Evolutionary conservation across 495 filamentous ascomycete genomes (phyloP).

Genomic region (Immersiella caudata): DNA sequence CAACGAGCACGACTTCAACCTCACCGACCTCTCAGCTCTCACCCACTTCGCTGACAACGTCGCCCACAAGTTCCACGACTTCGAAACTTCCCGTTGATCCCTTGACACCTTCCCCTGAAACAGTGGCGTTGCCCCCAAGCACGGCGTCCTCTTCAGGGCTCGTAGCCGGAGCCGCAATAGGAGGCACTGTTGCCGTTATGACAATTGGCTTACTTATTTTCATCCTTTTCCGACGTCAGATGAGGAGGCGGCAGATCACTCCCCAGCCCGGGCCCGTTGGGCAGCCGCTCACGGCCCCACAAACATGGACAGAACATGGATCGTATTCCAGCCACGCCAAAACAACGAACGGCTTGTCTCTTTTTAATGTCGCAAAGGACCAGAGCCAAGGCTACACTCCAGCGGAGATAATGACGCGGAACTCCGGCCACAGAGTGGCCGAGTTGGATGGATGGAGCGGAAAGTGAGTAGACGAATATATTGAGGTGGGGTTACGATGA

Average conservation of each 20-base stretch:
- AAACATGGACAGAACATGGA: background rate
- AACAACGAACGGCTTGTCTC: background rate
- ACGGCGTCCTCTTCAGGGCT: background rate
- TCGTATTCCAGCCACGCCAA: background rate
- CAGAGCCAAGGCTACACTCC: background rate
- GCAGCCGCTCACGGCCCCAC: background rate
- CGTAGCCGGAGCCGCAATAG: background rate
- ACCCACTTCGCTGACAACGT: background rate
- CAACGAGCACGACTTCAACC: background rate
- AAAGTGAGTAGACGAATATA: background rate
- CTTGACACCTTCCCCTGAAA: background rate
- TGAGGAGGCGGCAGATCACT: background rate
- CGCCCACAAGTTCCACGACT: background rate
- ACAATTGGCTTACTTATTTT: background rate
- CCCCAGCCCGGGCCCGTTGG: background rate
- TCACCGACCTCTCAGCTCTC: background rate
- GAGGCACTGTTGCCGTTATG: background rate
- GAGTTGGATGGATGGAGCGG: constrained; percentile 1
- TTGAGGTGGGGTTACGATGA: no score
- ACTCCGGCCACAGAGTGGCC: background rate
- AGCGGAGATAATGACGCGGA: background rate
- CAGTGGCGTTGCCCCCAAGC: background rate
- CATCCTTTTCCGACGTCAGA: background rate
- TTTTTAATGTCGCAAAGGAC: background rate
- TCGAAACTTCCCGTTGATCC: background rate